A percentile compares a stretch with the other conserved stretches of the same genome.
phyloP scores from a whole-genome alignment of 2,329 filamentous ascomycete genomes.

The Chalara sp. region DNA sequence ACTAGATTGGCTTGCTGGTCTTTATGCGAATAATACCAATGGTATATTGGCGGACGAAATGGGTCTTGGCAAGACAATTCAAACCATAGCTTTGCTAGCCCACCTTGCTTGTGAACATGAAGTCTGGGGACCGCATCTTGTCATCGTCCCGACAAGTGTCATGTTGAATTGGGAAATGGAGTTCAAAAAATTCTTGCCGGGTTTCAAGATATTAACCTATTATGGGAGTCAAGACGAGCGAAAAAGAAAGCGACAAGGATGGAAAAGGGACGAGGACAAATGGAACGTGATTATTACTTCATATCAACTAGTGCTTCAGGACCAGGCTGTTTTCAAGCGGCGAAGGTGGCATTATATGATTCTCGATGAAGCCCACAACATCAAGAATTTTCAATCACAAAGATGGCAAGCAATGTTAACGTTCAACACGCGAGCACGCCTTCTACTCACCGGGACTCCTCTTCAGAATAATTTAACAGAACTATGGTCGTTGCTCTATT shows the following conservation, averaged over 20 bases:
- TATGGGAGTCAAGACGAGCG: constrained; percentile 93
- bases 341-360: constrained; percentile 97
- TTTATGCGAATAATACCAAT: constrained; percentile 90
- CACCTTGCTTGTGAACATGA: constrained; percentile 86
- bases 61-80: constrained; percentile 97
- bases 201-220: constrained; percentile 96
- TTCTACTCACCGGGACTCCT: constrained; percentile 88
- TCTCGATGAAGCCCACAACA: constrained; percentile 96
- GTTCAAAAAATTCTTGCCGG: constrained; percentile 98
- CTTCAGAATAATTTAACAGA: constrained; percentile 96
- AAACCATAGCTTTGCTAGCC: constrained; percentile 89
- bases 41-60: constrained; percentile 97
- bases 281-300: constrained; percentile 99
- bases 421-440: constrained; percentile 81
- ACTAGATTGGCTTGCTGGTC: constrained; percentile 90
- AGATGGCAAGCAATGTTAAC: constrained; percentile 92
- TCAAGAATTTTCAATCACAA: constrained; percentile 98
- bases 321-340: constrained; percentile 88
- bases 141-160: constrained; percentile 95
- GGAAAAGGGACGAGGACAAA: constrained; percentile 78
- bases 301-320: constrained; percentile 91
- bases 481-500: constrained; percentile 94
- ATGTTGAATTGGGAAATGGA: constrained; percentile 99
- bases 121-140: constrained; percentile 92
- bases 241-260: constrained; percentile 82